A percentile compares a stretch with the other conserved stretches of the same genome.
These are phyloP conservation scores for Erythrophleum fordii DNA, from an alignment of 306 rosid species.

Conservation along the genomic window DNA sequence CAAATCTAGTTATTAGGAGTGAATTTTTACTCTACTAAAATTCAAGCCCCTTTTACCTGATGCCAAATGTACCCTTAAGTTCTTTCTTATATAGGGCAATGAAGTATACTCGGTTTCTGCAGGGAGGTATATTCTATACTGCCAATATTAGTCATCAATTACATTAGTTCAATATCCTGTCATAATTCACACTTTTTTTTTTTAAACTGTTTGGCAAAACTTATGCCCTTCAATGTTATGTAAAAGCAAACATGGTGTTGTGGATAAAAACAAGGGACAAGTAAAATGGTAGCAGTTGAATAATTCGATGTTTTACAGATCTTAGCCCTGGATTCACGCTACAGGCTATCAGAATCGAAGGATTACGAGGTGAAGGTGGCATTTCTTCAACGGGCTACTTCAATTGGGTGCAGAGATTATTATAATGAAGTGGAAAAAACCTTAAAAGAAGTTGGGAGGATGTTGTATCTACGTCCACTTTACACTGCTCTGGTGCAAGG, in stretches of 20 bases:
- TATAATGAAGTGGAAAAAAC: conserved; percentile 76
- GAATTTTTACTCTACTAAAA: too few species aligned
- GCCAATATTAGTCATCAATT: not conserved
- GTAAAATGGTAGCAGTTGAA: conserved; percentile 1
- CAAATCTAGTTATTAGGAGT: not conserved
- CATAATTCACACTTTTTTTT: not conserved
- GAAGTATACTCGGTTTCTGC: too few species aligned
- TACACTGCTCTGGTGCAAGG: conserved; percentile 89
- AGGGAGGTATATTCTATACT: not conserved
- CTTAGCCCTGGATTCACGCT: conserved; percentile 66
- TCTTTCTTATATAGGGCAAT: too few species aligned
- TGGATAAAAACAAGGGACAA: not conserved
- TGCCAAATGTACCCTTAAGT: too few species aligned
- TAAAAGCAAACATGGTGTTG: not conserved
- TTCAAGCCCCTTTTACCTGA: too few species aligned
- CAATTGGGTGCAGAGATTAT: conserved; percentile 66
- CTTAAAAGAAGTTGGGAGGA: conserved; percentile 86
- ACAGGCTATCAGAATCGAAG: conserved; percentile 73
- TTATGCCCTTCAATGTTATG: not conserved
- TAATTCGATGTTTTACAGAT: conserved; percentile 57
- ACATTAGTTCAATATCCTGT: too few species aligned
- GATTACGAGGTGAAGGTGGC: conserved; percentile 87
- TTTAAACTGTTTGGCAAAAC: conserved; percentile 9
- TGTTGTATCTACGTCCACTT: conserved; percentile 81
- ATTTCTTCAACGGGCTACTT: conserved; percentile 69